Evolutionary conservation across 1,284 basidiomycete genomes (phyloP).

Genomic region (Cutaneotrichosporon sp.): DNA sequence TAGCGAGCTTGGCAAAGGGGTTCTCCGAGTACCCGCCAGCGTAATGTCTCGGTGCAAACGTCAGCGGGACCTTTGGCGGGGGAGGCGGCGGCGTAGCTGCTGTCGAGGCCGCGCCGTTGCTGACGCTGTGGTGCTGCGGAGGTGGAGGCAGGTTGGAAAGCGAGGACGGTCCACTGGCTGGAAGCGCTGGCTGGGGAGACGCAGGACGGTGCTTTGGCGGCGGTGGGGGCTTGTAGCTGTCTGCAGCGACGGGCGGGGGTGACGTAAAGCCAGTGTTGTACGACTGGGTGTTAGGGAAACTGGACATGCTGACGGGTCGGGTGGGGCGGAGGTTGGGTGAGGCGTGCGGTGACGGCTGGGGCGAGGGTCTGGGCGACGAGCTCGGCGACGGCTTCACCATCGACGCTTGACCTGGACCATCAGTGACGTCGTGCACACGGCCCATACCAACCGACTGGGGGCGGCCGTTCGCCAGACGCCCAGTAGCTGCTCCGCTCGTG

Average conservation of each 20-base stretch:
- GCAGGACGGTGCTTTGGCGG: too few species aligned
- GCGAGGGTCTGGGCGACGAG: not conserved
- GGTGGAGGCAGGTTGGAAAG: too few species aligned
- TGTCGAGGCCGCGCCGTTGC: too few species aligned
- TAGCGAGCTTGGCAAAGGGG: not conserved
- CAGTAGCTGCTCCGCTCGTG: not conserved
- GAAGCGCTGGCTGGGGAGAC: too few species aligned
- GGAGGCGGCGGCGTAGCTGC: too few species aligned
- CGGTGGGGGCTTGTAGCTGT: too few species aligned
- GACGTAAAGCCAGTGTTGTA: not conserved
- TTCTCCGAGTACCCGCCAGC: not conserved
- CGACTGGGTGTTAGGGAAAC: too few species aligned
- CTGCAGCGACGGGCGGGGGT: not conserved
- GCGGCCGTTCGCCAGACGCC: not conserved
- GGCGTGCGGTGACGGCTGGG: not conserved
- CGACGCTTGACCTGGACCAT: not conserved
- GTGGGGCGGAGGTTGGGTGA: not conserved
- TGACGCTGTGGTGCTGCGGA: too few species aligned
- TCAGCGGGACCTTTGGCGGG: too few species aligned
- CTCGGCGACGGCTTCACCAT: not conserved
- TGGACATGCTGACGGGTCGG: not conserved
- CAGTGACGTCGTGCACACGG: not conserved
- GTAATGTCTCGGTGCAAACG: too few species aligned
- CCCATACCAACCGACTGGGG: too few species aligned
- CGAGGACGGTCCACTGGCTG: too few species aligned